Evolutionary conservation across 2,329 filamentous ascomycete species (phyloP).

Genomic region (Aspergillus chevalieri): DNA sequence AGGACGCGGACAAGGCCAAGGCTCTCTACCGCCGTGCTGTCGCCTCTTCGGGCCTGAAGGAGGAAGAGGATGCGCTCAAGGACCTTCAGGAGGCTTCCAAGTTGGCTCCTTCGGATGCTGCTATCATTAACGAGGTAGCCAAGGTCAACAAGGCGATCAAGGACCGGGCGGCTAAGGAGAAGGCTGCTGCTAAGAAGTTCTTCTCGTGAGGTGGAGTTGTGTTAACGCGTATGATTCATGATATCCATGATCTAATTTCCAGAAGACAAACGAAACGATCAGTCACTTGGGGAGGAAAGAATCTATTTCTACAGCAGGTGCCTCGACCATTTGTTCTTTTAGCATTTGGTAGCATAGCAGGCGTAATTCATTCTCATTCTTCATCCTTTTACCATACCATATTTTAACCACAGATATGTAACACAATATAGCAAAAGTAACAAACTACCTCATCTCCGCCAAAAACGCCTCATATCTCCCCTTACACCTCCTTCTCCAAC

Average conservation of each 20-base stretch:
- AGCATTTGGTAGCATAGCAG: no score
- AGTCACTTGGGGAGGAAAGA: no score
- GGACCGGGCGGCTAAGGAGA: constrained; percentile 76
- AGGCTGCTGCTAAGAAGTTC: constrained; percentile 87
- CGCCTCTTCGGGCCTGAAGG: constrained; percentile 69
- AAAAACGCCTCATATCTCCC: constrained; percentile 21
- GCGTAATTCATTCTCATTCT: no score
- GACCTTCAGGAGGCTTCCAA: constrained; percentile 70
- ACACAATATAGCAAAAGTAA: not conserved
- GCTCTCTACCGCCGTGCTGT: constrained; percentile 76
- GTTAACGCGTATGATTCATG: constrained; percentile 19
- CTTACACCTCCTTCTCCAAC: constrained; percentile 24
- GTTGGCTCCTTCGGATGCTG: constrained; percentile 68
- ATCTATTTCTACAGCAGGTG: no score
- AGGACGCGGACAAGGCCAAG: constrained; percentile 76
- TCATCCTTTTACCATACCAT: no score
- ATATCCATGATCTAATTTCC: constrained; percentile 22
- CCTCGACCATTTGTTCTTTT: no score
- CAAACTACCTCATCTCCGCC: constrained; percentile 10
- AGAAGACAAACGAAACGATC: no score
- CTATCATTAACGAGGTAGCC: constrained; percentile 67
- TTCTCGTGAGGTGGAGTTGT: constrained; percentile 50
- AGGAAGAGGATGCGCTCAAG: constrained; percentile 72
- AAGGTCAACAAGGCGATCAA: constrained; percentile 70
- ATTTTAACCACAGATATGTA: not conserved